These are phyloP conservation scores for Septoria linicola DNA, from an alignment of 2,329 filamentous ascomycete genomes.

Conservation along the genomic window DNA sequence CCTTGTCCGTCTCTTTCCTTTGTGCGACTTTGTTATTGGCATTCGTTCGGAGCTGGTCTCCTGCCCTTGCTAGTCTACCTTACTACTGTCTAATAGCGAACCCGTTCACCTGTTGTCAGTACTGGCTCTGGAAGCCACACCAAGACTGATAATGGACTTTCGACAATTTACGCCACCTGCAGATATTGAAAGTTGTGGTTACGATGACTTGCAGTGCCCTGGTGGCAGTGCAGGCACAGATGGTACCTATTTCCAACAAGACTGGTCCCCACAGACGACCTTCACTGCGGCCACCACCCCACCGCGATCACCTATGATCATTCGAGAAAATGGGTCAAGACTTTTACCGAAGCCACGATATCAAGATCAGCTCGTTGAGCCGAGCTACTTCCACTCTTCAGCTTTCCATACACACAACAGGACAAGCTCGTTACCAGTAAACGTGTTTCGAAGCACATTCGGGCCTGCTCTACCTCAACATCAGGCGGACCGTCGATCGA, in stretches of 20 bases:
- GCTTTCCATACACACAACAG: conserved; percentile 27
- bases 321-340: conserved; percentile 33
- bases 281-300: conserved; percentile 36
- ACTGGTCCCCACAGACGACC: conserved; percentile 36
- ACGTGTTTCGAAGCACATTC: conserved; percentile 31
- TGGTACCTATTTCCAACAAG: conserved; percentile 30
- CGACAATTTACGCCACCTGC: conserved; percentile 49
- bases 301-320: conserved; percentile 32
- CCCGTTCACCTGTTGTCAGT: conserved; percentile 9
- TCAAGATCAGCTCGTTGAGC: conserved; percentile 34
- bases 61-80: conserved; percentile 26
- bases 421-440: conserved; percentile 33
- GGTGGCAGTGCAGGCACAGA: conserved; percentile 36
- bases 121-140: conserved; percentile 24
- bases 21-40: conserved; percentile 38
- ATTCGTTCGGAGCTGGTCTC: conserved; percentile 47
- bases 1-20: conserved; percentile 40
- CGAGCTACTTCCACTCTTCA: conserved; percentile 13
- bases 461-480: conserved; percentile 27
- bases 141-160: conserved; percentile 42
- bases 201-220: conserved; percentile 31
- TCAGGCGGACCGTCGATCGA: conserved; percentile 27
- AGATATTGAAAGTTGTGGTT: conserved; percentile 33
- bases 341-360: conserved; percentile 33
- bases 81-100: conserved; percentile 32